Evolutionary conservation across 768 basidiomycete species (phyloP), one percentile per base, ranked within the genome.

Genomic region (Macrolepiota dolichaula): DNA sequence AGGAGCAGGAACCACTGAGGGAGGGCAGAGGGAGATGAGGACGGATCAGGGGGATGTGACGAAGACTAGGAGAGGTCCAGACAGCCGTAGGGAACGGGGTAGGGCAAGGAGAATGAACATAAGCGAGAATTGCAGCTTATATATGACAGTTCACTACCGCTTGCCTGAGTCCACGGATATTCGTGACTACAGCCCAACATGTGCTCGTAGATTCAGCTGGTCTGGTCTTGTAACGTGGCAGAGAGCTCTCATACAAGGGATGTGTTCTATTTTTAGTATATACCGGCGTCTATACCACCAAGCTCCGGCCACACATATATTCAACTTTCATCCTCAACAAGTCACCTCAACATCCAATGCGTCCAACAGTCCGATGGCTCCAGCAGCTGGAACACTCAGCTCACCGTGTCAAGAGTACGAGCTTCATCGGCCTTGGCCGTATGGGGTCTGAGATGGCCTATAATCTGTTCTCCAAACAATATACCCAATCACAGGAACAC

Each of bases 401-500:
- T 4, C 53, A 69, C 40, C 82, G 85, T 38, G 68, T 73, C 22
- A 82, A 77, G 56, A 84, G 80, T 70, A 84, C 86, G 36, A 86
- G 85, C 56, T 94, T 96, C 76, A 88, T 96, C 55, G 93, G 94
- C 9, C 83, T 96, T 12, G 93, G 93, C 42, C 82, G 87, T 47
- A 95, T 96, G 93, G 93, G 93, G 44, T 85, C 84, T 47, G 88
- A 92, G 72, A 95, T 95, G 94, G 83, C 83, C 13, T 81, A 79
- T 72, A 95, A 95, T 72, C 81, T 94, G 53, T 92, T 94, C 76
- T 86, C 87, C 0, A 92, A 91, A 71, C 81, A 82, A 64, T 76
- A 85, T 61, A 77, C 80, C n/a, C 74, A 82, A 46, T 72, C 76
- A 40, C 63, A 72, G n/a, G 81, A 86, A 13, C 70, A 82, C 47